A percentile compares a stretch with the other conserved stretches of the same genome.
These are phyloP conservation scores for Bipolaris oryzae DNA, from an alignment of 2,329 filamentous ascomycete genomes.

Conservation along the genomic window DNA sequence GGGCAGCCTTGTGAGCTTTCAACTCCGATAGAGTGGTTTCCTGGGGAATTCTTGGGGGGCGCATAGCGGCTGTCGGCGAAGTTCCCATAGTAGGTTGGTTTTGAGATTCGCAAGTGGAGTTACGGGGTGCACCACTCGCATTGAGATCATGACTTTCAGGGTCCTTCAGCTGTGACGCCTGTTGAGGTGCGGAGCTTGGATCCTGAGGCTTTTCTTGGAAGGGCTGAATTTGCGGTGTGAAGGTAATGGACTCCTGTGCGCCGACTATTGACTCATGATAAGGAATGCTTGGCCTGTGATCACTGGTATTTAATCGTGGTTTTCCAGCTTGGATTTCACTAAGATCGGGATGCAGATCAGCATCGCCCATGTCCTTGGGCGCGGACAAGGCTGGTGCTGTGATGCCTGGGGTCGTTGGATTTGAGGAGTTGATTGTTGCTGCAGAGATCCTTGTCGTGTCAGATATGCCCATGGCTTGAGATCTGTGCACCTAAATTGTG, in stretches of 20 bases:
- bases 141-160: background rate
- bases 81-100: background rate
- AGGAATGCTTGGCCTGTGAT: background rate
- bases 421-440: background rate
- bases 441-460: background rate
- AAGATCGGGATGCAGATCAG: background rate
- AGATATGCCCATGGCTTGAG: background rate
- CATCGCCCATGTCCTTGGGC: background rate
- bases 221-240: background rate
- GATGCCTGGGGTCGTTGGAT: background rate
- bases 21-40: constrained; percentile 57
- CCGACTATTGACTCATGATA: background rate
- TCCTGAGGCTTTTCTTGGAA: background rate
- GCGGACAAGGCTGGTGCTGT: background rate
- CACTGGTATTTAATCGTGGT: background rate
- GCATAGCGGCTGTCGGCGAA: background rate
- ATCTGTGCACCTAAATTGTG: constrained; percentile 1
- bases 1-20: constrained; percentile 49
- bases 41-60: constrained; percentile 46
- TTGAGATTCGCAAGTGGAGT: background rate
- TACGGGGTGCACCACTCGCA: background rate
- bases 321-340: background rate
- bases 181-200: background rate
- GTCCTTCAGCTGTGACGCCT: background rate
- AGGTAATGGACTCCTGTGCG: background rate